Evolutionary conservation across 257 asterid species (phyloP), one percentile per base, ranked within the genome.

Genomic region (Linderniella brevidens): DNA sequence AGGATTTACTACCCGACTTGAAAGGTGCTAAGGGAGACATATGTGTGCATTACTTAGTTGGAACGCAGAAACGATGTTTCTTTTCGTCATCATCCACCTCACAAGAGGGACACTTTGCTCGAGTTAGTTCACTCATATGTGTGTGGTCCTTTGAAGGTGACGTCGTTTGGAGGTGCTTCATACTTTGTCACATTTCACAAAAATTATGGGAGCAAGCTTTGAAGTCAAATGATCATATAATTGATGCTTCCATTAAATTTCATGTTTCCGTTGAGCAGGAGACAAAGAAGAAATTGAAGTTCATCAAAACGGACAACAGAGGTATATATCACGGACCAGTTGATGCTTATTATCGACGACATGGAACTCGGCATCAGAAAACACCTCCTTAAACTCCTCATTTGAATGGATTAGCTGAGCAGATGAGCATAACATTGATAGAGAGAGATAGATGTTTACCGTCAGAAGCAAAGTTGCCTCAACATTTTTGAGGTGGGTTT

Each of bases 321-420:
- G 60, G 53, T 14, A 52, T 43, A 12, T 55, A 55, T 18, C 3
- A 0, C n/a, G 53, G 62, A 5, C 62, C 55, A 4, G 47, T 48
- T 48, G 42, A 35, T 38, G 42, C 35, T 48, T 41, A 25, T 25
- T 57, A 48, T 19, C 43, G 17, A 16, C 19, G 36, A 13, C 32
- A 43, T 3, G 41, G 59, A 1, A 54, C 42, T 17, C n/a, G 45
- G 11, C 45, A 40, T 40, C 43, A 38, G 3, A 38, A 38, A n/a
- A 38, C 43, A 38, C 32, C 43, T 38, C 43, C 43, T 38, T 2
- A 38, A 11, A 40, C n/a, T 14, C 16, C 5, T 1, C 16, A 12
- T 4, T 40, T 40, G 16, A 40, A 40, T 40, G 45, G 45, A 3
- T 14, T 14, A 10, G 45, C 45, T 11, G 45, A 40, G 11, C n/a